Percentiles rank a stretch among this genome's conserved stretches.
These are phyloP conservation scores for Arthroderma sp. DNA, from an alignment of 2,329 filamentous ascomycete species.

Conservation along the genomic window DNA sequence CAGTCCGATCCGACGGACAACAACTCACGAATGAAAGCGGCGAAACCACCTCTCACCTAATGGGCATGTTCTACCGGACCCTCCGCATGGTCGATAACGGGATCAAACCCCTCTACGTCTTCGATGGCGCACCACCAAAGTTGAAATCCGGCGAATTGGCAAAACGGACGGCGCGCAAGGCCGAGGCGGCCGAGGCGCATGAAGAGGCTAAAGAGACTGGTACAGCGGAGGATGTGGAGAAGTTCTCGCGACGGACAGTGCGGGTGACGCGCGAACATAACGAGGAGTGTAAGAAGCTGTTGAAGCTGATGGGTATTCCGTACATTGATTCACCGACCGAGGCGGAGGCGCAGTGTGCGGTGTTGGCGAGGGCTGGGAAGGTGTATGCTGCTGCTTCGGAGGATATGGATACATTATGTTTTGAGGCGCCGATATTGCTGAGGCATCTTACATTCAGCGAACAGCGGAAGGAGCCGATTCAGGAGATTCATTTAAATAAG, in stretches of 20 bases:
- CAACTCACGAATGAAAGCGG: constrained; percentile 90
- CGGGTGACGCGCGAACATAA: constrained; percentile 96
- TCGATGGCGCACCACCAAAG: constrained; percentile 91
- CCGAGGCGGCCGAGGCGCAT: constrained; percentile 75
- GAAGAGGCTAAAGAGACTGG: constrained; percentile 96
- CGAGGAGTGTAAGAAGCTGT: constrained; percentile 74
- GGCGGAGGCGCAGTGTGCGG: constrained; percentile 92
- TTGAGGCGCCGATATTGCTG: constrained; percentile 79
- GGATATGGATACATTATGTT: constrained; percentile 98
- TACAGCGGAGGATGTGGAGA: constrained; percentile 94
- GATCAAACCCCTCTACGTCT: constrained; percentile 96
- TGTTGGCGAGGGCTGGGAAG: constrained; percentile 76
- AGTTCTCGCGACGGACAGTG: constrained; percentile 87
- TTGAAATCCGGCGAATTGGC: constrained; percentile 95
- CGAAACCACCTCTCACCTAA: constrained; percentile 93
- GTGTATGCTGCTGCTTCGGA: constrained; percentile 94
- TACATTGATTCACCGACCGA: constrained; percentile 93
- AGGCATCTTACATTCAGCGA: constrained; percentile 94
- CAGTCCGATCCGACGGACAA: constrained; percentile 90
- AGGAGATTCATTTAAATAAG: constrained; percentile 80
- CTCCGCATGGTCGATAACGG: constrained; percentile 97
- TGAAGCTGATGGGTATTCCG: constrained; percentile 92
- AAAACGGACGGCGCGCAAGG: constrained; percentile 89
- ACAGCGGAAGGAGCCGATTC: constrained; percentile 93
- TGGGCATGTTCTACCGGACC: constrained; percentile 99